Base-by-base conservation (phyloP, 73 alveolate species). In the Effrenium voratum region DNA sequence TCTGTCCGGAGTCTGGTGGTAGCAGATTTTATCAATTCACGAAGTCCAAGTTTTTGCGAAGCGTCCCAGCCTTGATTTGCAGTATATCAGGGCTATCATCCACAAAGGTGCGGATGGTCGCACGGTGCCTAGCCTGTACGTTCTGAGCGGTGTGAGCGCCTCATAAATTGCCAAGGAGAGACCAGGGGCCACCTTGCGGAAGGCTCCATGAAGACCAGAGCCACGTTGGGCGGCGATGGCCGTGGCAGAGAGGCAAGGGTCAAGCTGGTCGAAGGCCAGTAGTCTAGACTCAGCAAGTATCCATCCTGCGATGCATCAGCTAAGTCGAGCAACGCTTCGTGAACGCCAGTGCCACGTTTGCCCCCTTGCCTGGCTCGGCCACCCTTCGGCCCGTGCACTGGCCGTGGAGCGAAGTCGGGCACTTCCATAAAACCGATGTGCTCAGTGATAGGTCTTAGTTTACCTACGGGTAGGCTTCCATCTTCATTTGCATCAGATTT, bases 141-240 rank as follows among this genome's bases (percentile, higher is more conserved):
- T 72, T 1, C 0, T 15, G 45, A 10, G 34, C 24, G 34, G n/a
- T n/a, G n/a, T n/a, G n/a, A n/a, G n/a, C n/a, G n/a, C n/a, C n/a
- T n/a, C n/a, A n/a, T n/a, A n/a, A n/a, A n/a, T n/a, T n/a, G 82
- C 49, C n/a, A 2, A 72, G 49, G 1, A 72, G 46, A 3, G 82
- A 72, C 82, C 82, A 32, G 22, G 82, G 49, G 38, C 38, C 82
- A 36, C 82, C 82, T 47, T 72, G 82, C 3, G 82, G 82, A 2
- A 72, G 26, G 2, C 34, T 15, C 81, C 1, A 34, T 28, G 26
- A 70, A 6, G 49, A 70, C 45, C 19, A 15, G 19, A n/a, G 47
- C n/a, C 6, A 30, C 10, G 49, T 46, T 46, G 24, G 10, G n/a
- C 0, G 81, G 81, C 19, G 6, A 70, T 2, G 5, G 10, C 32